Evolutionary conservation across 2,329 filamentous ascomycete species (phyloP).

Genomic region (Fusarium chaquense): DNA sequence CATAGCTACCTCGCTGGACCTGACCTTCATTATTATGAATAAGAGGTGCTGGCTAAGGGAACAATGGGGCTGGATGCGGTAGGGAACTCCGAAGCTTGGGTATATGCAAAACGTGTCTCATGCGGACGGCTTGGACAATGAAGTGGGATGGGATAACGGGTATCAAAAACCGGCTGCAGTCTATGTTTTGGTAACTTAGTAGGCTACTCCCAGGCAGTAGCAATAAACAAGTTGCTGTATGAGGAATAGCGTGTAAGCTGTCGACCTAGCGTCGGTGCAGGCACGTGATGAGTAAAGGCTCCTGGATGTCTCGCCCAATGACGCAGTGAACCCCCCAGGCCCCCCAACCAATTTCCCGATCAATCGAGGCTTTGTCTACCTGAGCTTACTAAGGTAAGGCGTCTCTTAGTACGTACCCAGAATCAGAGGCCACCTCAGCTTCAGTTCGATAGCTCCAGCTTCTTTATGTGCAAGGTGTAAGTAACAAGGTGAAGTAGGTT

Average conservation of each 20-base stretch:
- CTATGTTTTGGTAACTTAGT: conserved; percentile 47
- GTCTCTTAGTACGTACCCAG: background rate
- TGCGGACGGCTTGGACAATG: conserved; percentile 2
- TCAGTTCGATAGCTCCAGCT: conserved; percentile 44
- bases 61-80: background rate
- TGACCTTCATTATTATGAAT: conserved; percentile 47
- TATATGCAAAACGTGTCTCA: conserved; percentile 15
- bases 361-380: background rate
- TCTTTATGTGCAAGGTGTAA: conserved; percentile 15
- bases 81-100: conserved; percentile 8
- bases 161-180: background rate
- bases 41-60: background rate
- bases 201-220: background rate
- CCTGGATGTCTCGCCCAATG: conserved; percentile 1
- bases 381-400: conserved; percentile 43
- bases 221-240: conserved; percentile 51
- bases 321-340: background rate
- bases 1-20: conserved; percentile 48
- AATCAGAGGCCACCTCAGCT: conserved; percentile 54
- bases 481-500: conserved; percentile 11
- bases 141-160: conserved; percentile 32
- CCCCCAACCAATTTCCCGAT: background rate
- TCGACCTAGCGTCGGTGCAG: background rate
- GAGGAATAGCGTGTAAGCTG: conserved; percentile 33
- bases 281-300: conserved; percentile 28